Evolutionary conservation across 2,329 filamentous ascomycete genomes (phyloP), one percentile per base, ranked within the genome.

Genomic region (Dactylellina parvicollis): DNA sequence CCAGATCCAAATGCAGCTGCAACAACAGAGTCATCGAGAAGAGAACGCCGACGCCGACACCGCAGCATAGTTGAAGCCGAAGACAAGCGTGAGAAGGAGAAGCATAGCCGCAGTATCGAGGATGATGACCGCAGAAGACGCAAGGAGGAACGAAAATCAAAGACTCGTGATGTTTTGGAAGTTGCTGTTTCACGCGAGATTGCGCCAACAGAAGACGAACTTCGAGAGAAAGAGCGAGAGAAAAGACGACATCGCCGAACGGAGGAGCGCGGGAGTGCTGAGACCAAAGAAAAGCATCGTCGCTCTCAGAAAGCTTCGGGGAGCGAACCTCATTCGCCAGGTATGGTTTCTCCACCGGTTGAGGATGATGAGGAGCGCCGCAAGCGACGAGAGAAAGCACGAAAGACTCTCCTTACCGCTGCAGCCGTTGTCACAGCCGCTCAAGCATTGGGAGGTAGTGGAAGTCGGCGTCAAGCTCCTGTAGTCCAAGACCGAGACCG

Each of bases 71-170:
- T 30, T n/a, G 61, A 66, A 28, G 22, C 16, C 34, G 61, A 66
- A 38, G 55, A 59, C 3, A 59, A 47, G n/a, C 55, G 55, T 14
- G 64, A 69, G 34, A 73, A 50, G 16, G 60, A 66, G 4, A 65
- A 38, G 22, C 44, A 66, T 4, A 36, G 49, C 28, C 69, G 69
- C 28, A 24, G 22, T n/a, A 52, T 55, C 49, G 69, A 73, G 10
- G 69, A 73, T 24, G 69, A 73, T 3, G 69, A 73, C 14, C 69
- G 69, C 16, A 60, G 46, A 52, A 54, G 69, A 56, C 67, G 67
- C 8, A 71, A 47, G 26, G 59, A 72, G 10, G 60, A 66, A 34
- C 44, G 60, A n/a, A 60, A 44, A 22, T 52, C 50, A n/a, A 73
- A 66, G 46, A 42, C 32, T 20, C 60, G 67, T 12, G 67, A 64